Evolutionary conservation across 345 rosid genomes (phyloP).

Genomic region (Gossypium rotundifolium): DNA sequence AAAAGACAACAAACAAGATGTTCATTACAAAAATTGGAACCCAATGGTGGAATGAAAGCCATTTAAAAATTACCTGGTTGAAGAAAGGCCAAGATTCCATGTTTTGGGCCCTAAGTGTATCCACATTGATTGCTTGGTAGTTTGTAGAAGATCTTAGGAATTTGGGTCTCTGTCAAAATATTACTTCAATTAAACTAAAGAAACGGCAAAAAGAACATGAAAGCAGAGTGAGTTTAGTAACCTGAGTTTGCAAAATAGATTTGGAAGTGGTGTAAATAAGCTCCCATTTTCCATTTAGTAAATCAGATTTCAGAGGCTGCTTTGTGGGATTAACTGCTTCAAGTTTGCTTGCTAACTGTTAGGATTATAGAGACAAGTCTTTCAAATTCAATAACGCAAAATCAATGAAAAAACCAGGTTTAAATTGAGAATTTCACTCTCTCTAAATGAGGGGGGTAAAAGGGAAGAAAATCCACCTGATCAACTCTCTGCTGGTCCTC

Average conservation of each 20-base stretch:
- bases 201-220: neutral
- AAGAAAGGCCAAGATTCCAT: conserved; percentile 91
- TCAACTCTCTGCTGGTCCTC: conserved; percentile 75
- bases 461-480: conserved; percentile 32
- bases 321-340: conserved; percentile 73
- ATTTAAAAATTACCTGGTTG: conserved; percentile 49
- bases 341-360: conserved; percentile 36
- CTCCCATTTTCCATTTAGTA: conserved; percentile 88
- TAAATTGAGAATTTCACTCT: no score
- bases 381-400: neutral
- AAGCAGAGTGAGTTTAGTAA: conserved; percentile 7
- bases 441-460: no score
- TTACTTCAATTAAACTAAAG: conserved; percentile 2
- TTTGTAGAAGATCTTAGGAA: conserved; percentile 67
- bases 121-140: conserved; percentile 83
- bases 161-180: conserved; percentile 64
- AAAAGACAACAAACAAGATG: neutral
- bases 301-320: conserved; percentile 71
- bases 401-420: neutral
- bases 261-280: conserved; percentile 83
- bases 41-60: no score
- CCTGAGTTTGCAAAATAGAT: conserved; percentile 79
- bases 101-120: conserved; percentile 74
- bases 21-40: neutral
- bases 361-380: neutral